Conservation (phyloP, 345 rosid species). For the Turnera subulata region DNA sequence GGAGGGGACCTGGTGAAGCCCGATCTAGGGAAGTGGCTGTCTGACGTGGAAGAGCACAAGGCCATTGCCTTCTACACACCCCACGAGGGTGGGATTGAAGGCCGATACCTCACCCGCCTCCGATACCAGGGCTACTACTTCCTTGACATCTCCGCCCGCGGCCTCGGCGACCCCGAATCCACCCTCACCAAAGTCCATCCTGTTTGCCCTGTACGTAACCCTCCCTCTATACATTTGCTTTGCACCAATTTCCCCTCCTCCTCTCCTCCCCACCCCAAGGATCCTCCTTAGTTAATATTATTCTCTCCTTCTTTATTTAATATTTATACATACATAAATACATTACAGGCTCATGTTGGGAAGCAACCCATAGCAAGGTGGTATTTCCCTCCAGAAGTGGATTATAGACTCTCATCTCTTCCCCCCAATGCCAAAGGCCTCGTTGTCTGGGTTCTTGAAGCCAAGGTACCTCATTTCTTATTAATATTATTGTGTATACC, state of each 20-base stretch:
- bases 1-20: constrained; percentile 75
- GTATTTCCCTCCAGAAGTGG: constrained; percentile 94
- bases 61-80: constrained; percentile 83
- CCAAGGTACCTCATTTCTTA: too few species aligned
- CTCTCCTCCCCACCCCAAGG: background rate
- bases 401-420: constrained; percentile 64
- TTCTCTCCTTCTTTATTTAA: too few species aligned
- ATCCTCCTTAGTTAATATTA: too few species aligned
- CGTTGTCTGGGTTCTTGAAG: constrained; percentile 83
- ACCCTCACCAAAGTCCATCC: constrained; percentile 84
- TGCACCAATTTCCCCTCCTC: background rate
- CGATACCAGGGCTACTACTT: constrained; percentile 74
- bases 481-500: too few species aligned
- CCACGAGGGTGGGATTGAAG: constrained; percentile 95
- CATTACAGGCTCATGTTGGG: constrained; percentile 68
- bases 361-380: constrained; percentile 96
- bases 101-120: constrained; percentile 74
- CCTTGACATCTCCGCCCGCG: constrained; percentile 89
- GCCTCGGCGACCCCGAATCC: constrained; percentile 93
- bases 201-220: constrained; percentile 68
- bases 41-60: constrained; percentile 83
- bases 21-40: constrained; percentile 73
- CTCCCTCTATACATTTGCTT: background rate
- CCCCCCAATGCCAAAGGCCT: constrained; percentile 85
- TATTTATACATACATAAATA: too few species aligned